These are phyloP conservation scores for Diaporthe destruens DNA, from an alignment of 2,329 filamentous ascomycete species.

Conservation along the genomic window DNA sequence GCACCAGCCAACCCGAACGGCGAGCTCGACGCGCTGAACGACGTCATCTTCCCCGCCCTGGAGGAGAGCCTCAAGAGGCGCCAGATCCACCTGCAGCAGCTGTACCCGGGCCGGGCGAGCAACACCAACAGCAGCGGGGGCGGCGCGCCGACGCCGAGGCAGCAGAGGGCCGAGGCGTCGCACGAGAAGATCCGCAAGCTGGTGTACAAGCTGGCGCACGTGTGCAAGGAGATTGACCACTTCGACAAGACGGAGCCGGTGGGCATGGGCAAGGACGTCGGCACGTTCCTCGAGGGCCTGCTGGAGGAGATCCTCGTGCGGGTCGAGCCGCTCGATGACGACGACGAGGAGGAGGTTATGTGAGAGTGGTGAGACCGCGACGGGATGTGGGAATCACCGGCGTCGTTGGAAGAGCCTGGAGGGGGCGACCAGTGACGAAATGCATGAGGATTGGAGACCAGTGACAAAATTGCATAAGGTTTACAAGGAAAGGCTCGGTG, in stretches of 20 bases:
- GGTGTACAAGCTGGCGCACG: slow-evolving; percentile 83
- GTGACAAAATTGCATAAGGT: background rate
- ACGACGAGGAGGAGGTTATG: slow-evolving; percentile 73
- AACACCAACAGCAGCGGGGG: slow-evolving; percentile 67
- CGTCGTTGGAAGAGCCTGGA: too few species aligned
- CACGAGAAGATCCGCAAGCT: slow-evolving; percentile 87
- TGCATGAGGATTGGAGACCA: background rate
- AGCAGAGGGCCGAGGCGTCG: slow-evolving; percentile 76
- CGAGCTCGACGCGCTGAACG: slow-evolving; percentile 87
- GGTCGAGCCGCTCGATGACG: slow-evolving; percentile 88
- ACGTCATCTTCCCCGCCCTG: slow-evolving; percentile 92
- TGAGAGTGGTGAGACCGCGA: background rate
- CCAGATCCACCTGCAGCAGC: slow-evolving; percentile 69
- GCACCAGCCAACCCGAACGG: slow-evolving; percentile 70
- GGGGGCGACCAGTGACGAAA: too few species aligned
- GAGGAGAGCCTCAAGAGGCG: slow-evolving; percentile 91
- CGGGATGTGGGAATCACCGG: background rate
- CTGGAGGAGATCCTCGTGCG: slow-evolving; percentile 93
- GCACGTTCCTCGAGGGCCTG: slow-evolving; percentile 89
- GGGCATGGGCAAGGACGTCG: slow-evolving; percentile 92
- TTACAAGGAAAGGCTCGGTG: too few species aligned
- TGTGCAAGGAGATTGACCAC: slow-evolving; percentile 91
- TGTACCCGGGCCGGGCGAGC: slow-evolving; percentile 51
- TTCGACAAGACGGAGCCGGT: slow-evolving; percentile 89
- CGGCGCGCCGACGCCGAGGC: slow-evolving; percentile 67